Base-by-base conservation (phyloP, 495 filamentous ascomycete genomes). In the Neurospora sp. region DNA sequence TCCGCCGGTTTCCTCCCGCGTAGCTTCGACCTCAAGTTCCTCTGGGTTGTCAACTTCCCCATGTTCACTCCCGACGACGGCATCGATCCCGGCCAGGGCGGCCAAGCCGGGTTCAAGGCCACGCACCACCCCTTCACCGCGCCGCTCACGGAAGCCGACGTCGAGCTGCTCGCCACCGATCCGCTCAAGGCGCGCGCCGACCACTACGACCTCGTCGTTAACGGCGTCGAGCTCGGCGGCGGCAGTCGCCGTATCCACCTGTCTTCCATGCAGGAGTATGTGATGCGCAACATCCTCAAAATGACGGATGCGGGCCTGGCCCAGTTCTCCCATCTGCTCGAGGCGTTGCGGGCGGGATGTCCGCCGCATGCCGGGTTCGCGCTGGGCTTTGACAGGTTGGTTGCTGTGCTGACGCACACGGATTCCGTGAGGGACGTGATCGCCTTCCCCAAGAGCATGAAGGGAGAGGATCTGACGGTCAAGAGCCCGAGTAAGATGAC, bases 91-190 rank as follows among this genome's bases (percentile, higher is more conserved):
- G 94, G 94, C 4, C 95, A 97, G 81, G 92, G 91, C 39, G 94
- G 94, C 20, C 79, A 83, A 12, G 89, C 94, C 0, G 94, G 94
- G 5, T 86, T 98, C 79, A 89, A 90, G 18, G 90, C 96, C 8
- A 98, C 95, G 0, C 96, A 99, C 76, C 96, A 99, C 80, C 96
- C 96, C 2, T 99, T 99, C 81, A 99, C 96, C 4, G 92, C 96
- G 0, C 96, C 96, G 0, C 89, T 91, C 71, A 86, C 89, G 7
- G 76, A 86, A 14, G 83, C 84, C 14, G 96, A 98, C 78, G 88
- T 97, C 38, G 90, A 93, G 59, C 79, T 94, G 2, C 88, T 98
- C 11, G 81, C 87, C 23, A 90, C 88, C 6, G 85, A 93, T 71
- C 96, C 96, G 2, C 85, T 91, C 11, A 82, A 87, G 73, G 94